Percentiles rank a stretch among this genome's conserved stretches.
phyloP scores from a whole-genome alignment of 768 basidiomycete genomes.

The Kwoniella newhampshirensis region DNA sequence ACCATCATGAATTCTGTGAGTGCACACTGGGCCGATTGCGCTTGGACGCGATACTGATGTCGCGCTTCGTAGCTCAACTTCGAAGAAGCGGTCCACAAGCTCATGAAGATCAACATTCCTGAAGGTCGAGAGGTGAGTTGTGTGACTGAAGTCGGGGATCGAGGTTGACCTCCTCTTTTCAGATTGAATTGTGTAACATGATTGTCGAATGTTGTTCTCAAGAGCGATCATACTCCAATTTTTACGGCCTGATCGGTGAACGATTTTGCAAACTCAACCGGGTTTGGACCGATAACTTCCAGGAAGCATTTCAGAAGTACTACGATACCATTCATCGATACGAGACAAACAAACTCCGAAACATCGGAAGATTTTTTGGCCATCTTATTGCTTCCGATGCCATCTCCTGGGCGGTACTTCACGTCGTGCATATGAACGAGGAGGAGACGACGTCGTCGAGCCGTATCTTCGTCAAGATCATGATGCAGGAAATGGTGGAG shows the following conservation, averaged over 20 bases:
- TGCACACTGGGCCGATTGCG: too few species aligned
- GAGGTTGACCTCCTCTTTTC: slow-evolving; percentile 17
- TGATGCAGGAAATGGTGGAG: slow-evolving; percentile 94
- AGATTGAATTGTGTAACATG: slow-evolving; percentile 98
- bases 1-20: slow-evolving; percentile 92
- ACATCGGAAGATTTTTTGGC: slow-evolving; percentile 95
- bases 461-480: slow-evolving; percentile 95
- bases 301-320: slow-evolving; percentile 82
- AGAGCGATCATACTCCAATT: slow-evolving; percentile 95
- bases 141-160: not conserved
- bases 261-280: slow-evolving; percentile 95
- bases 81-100: slow-evolving; percentile 97
- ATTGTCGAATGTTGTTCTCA: slow-evolving; percentile 99
- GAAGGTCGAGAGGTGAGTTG: slow-evolving; percentile 86
- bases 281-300: slow-evolving; percentile 86
- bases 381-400: slow-evolving; percentile 83
- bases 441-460: slow-evolving; percentile 94
- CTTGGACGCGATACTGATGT: slow-evolving; percentile 5
- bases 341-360: slow-evolving; percentile 95
- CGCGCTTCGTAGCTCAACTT: slow-evolving; percentile 66
- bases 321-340: slow-evolving; percentile 97
- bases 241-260: slow-evolving; percentile 94
- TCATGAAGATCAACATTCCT: slow-evolving; percentile 84
- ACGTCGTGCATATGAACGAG: slow-evolving; percentile 87
- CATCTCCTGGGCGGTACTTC: slow-evolving; percentile 82